These are phyloP conservation scores for Rhodofomes roseus DNA, from an alignment of 1,284 basidiomycete species.

Conservation along the genomic window DNA sequence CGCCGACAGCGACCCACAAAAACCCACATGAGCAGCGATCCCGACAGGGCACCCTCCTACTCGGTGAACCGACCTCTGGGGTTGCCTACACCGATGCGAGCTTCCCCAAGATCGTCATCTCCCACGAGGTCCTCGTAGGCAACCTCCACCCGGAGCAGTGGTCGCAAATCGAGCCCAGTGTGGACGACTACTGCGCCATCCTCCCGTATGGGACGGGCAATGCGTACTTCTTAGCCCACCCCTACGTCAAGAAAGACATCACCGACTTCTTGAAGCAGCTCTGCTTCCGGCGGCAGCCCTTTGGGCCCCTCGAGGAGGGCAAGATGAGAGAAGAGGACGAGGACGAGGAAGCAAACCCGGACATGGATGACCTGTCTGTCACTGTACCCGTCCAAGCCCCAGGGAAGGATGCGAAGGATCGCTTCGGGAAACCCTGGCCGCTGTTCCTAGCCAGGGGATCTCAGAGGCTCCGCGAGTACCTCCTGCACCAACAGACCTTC, in stretches of 20 bases:
- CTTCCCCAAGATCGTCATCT: background rate
- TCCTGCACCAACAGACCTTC: background rate
- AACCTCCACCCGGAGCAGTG: background rate
- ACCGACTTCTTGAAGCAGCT: background rate
- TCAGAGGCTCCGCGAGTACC: background rate
- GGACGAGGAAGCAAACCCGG: background rate
- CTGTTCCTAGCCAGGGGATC: background rate
- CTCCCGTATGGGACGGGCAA: background rate
- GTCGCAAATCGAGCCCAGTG: background rate
- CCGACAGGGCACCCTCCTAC: background rate
- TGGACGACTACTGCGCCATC: background rate
- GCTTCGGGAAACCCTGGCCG: background rate
- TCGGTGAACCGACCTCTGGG: no score
- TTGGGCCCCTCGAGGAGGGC: no score
- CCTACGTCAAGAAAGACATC: background rate
- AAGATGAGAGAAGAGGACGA: background rate
- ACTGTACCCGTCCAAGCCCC: background rate
- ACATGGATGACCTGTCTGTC: background rate
- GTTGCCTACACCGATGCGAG: background rate
- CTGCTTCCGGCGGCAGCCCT: no score
- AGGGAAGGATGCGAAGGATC: background rate
- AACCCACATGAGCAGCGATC: background rate
- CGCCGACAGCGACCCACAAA: background rate
- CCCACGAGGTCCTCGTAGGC: background rate
- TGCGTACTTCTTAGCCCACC: background rate